A percentile compares a stretch with the other conserved stretches of the same genome.
These are phyloP conservation scores for Pseudocercospora musae DNA, from an alignment of 2,329 filamentous ascomycete genomes.

Conservation along the genomic window DNA sequence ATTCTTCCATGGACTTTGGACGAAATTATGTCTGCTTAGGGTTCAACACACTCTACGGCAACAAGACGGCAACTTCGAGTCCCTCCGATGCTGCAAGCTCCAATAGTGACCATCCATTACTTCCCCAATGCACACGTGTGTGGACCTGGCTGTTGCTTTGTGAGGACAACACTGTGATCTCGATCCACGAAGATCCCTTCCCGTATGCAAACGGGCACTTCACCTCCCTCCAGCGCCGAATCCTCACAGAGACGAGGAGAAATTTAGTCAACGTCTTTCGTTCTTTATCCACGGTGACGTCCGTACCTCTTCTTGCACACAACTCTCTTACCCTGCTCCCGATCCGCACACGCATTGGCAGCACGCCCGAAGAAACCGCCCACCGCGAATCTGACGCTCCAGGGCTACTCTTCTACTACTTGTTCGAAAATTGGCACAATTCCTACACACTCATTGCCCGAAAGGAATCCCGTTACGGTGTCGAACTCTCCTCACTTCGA, in stretches of 20 bases:
- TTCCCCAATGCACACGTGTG: conserved; percentile 41
- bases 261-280: conserved; percentile 61
- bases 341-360: conserved; percentile 44
- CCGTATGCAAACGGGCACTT: conserved; percentile 39
- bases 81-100: background rate
- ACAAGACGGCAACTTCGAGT: conserved; percentile 12
- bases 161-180: conserved; percentile 67
- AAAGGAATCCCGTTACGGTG: conserved; percentile 45
- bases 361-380: conserved; percentile 45
- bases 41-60: conserved; percentile 61
- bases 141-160: conserved; percentile 73
- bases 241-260: conserved; percentile 51
- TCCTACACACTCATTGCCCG: conserved; percentile 56
- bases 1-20: conserved; percentile 69
- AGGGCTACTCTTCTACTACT: conserved; percentile 62
- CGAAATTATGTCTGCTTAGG: conserved; percentile 67
- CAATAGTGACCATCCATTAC: background rate
- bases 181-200: conserved; percentile 61
- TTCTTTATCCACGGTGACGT: conserved; percentile 55
- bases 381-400: conserved; percentile 53
- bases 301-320: conserved; percentile 34
- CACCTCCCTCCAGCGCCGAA: conserved; percentile 43
- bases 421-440: conserved; percentile 64
- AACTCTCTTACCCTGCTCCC: conserved; percentile 44
- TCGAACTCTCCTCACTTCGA: conserved; percentile 45